Evolutionary conservation across 164 flowering plant species (phyloP).

Genomic region (Vitis rotundifolia): DNA sequence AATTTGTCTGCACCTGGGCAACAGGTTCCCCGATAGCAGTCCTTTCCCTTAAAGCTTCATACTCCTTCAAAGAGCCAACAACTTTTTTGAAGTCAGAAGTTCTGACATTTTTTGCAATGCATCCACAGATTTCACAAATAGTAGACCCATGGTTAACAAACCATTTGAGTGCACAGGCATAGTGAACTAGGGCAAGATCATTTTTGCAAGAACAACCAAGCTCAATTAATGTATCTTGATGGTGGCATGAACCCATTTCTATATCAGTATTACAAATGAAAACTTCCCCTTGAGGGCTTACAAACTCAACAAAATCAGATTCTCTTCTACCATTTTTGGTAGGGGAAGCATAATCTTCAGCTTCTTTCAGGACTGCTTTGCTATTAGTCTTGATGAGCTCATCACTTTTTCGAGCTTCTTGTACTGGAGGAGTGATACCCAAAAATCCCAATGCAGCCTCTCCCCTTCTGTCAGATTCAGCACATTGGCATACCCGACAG

Average conservation of each 20-base stretch:
- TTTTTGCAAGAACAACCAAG: constrained; percentile 94
- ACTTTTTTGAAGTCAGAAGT: constrained; percentile 68
- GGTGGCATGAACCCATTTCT: constrained; percentile 55
- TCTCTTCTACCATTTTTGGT: constrained; percentile 22
- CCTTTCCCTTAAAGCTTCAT: constrained; percentile 76
- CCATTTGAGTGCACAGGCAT: constrained; percentile 97
- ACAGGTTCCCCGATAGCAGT: constrained; percentile 70
- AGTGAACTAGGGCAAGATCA: constrained; percentile 87
- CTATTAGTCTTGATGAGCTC: constrained; percentile 27
- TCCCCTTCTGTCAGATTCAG: constrained; percentile 85
- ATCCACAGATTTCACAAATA: constrained; percentile 87
- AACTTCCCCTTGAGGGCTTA: constrained; percentile 84
- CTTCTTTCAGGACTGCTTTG: constrained; percentile 21
- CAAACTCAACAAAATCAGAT: constrained; percentile 54
- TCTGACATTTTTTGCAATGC: constrained; percentile 66
- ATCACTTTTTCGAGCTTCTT: constrained; percentile 23
- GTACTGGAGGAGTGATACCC: constrained; percentile 56
- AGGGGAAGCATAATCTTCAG: constrained; percentile 15
- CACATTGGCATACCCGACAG: constrained; percentile 94
- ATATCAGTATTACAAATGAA: constrained; percentile 74
- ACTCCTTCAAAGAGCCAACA: constrained; percentile 68
- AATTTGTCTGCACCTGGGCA: constrained; percentile 33
- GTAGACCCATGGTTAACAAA: constrained; percentile 94
- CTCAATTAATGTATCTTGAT: constrained; percentile 56
- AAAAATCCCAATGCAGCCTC: constrained; percentile 75